Percentiles rank a stretch among this genome's conserved stretches.
phyloP scores from a whole-genome alignment of 75 land plant genomes.

The Cunninghamia lanceolata region DNA sequence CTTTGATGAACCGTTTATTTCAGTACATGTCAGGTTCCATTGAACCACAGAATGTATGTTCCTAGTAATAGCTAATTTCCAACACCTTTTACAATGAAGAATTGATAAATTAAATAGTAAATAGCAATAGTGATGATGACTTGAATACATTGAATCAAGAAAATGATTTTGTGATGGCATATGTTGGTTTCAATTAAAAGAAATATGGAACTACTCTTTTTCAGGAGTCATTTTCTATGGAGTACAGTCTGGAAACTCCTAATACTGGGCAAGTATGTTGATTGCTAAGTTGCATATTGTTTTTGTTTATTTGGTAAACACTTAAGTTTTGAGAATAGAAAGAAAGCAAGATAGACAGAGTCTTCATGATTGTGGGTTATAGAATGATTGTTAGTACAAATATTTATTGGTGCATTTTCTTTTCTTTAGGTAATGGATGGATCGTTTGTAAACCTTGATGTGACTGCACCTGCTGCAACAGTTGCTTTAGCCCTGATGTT shows the following conservation, averaged over 20 bases:
- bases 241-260: conserved; percentile 1
- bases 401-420: neutral
- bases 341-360: neutral
- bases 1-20: conserved; percentile 76
- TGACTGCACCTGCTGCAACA: conserved; percentile 98
- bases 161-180: neutral
- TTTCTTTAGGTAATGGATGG: conserved; percentile 78
- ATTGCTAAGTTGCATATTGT: neutral
- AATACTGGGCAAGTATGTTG: conserved; percentile 5
- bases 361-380: neutral
- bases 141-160: neutral
- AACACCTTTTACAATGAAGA: neutral
- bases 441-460: conserved; percentile 78
- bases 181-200: neutral
- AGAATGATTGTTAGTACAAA: conserved; percentile 3
- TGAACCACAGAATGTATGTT: conserved; percentile 63
- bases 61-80: neutral
- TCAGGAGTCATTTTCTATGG: conserved; percentile 11
- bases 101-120: neutral
- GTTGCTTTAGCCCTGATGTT: conserved; percentile 91
- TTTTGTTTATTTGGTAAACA: neutral
- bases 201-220: neutral
- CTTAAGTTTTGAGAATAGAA: neutral
- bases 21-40: conserved; percentile 77
- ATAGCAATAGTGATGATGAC: neutral